Base-by-base conservation (phyloP, 352 stramenopile species). In the Globisporangium megalacanthum region DNA sequence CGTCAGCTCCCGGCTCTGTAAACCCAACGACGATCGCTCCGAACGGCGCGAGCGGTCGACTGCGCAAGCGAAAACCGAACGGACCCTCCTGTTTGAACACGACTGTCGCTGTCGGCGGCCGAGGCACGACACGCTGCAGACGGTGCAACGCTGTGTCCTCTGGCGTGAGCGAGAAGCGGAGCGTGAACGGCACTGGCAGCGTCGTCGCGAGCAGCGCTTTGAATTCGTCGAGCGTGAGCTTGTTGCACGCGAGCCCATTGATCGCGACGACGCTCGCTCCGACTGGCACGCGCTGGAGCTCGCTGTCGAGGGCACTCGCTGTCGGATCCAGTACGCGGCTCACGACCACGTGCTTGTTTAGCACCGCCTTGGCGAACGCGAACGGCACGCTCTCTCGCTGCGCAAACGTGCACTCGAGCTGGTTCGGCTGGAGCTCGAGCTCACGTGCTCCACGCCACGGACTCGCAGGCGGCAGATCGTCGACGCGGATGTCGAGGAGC, bases 21-120 rank as follows among this genome's bases (percentile, higher is more conserved):
- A 94, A 94, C 0, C 84, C 84, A 10, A 91, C 65, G 15, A 94
- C 75, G 52, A 94, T 92, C n/a, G 81, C 76, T 2, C 84, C 79
- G 56, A 73, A 86, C 8, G 70, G 70, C 0, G 79, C 70, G 25
- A 92, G 46, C 17, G 84, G 82, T 19, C 84, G 84, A 70, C 80
- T 77, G 14, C 84, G 82, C 22, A 94, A 63, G n/a, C 80, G 82
- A 22, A 94, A 67, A 0, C 84, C 84, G 51, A 94, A 89, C 11
- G 82, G 63, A 4, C 84, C 84, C 7, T 88, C 69, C 45, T 87
- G 70, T n/a, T 79, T 80, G 65, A 92, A 92, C 14, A 73, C 72
- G 33, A 92, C 83, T 2, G 68, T 77, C 2, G 73, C 69, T n/a
- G 71, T 69, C 37, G 88, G 68, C 25, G 74, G 76, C 3, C 78